Conservation (phyloP, 108 stramenopile species). For the Skeletonema potamos region DNA sequence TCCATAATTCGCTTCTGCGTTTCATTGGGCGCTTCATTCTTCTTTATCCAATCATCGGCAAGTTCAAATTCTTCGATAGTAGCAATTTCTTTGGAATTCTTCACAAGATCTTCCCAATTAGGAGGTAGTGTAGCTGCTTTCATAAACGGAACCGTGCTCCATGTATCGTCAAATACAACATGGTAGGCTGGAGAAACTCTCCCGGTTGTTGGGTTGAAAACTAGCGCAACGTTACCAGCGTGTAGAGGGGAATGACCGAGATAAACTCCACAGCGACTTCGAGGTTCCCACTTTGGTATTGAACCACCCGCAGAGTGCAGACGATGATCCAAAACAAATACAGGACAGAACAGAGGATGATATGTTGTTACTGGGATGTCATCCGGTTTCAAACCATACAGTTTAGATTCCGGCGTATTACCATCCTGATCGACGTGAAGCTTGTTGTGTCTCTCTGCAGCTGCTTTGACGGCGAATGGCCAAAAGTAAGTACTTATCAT, state of each 20-base stretch:
- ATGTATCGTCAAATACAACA: conserved; percentile 27
- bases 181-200: conserved; percentile 39
- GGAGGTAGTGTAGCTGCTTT: conserved; percentile 10
- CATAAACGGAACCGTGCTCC: conserved; percentile 12
- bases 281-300: conserved; percentile 30
- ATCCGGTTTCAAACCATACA: not conserved
- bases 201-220: conserved; percentile 32
- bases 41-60: not conserved
- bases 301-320: not conserved
- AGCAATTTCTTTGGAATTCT: conserved; percentile 1
- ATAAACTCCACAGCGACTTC: conserved; percentile 34
- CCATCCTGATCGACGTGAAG: not conserved
- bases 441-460: conserved; percentile 2
- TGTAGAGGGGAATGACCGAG: conserved; percentile 33
- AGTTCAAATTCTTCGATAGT: conserved; percentile 10
- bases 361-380: not conserved
- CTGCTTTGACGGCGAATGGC: conserved; percentile 37
- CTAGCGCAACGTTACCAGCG: conserved; percentile 29
- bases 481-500: conserved; percentile 40
- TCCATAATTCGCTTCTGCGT: too few relatives aligned
- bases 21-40: not conserved
- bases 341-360: not conserved
- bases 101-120: conserved; percentile 13
- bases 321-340: not conserved
- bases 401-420: not conserved